Evolutionary conservation across 2,329 filamentous ascomycete species (phyloP).

Genomic region (Amphichorda felina): DNA sequence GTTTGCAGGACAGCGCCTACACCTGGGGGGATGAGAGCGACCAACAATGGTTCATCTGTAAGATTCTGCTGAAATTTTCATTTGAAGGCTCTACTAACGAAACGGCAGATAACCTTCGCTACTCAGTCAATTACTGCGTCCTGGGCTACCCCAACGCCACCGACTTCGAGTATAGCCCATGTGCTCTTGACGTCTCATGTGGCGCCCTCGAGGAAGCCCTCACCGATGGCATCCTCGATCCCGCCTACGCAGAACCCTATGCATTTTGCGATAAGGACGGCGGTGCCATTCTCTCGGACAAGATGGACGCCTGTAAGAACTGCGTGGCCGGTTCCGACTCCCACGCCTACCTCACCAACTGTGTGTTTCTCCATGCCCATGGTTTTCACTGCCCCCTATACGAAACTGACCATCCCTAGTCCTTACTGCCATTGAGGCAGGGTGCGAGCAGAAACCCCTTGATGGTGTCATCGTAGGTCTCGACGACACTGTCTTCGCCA

Average conservation of each 20-base stretch:
- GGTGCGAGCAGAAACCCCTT: conserved; percentile 33
- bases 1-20: conserved; percentile 39
- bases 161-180: conserved; percentile 29
- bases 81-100: background rate
- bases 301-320: conserved; percentile 26
- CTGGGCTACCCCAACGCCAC: conserved; percentile 39
- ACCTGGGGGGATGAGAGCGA: conserved; percentile 35
- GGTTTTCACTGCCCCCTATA: background rate
- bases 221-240: conserved; percentile 23
- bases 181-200: conserved; percentile 37
- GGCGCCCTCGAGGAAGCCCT: conserved; percentile 29
- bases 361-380: conserved; percentile 18
- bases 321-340: conserved; percentile 31
- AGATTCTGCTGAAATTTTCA: conserved; percentile 3
- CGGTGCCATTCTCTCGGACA: conserved; percentile 17
- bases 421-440: conserved; percentile 37
- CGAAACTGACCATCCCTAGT: conserved; percentile 17
- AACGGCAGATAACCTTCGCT: conserved; percentile 38
- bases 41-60: conserved; percentile 45
- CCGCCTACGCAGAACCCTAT: conserved; percentile 21
- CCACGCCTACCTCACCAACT: conserved; percentile 35
- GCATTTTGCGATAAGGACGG: conserved; percentile 33
- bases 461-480: conserved; percentile 23
- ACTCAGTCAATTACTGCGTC: conserved; percentile 38
- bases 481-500: conserved; percentile 32